Base-by-base conservation (phyloP, 2,329 filamentous ascomycete genomes). In the Verticillium klebahnii region DNA sequence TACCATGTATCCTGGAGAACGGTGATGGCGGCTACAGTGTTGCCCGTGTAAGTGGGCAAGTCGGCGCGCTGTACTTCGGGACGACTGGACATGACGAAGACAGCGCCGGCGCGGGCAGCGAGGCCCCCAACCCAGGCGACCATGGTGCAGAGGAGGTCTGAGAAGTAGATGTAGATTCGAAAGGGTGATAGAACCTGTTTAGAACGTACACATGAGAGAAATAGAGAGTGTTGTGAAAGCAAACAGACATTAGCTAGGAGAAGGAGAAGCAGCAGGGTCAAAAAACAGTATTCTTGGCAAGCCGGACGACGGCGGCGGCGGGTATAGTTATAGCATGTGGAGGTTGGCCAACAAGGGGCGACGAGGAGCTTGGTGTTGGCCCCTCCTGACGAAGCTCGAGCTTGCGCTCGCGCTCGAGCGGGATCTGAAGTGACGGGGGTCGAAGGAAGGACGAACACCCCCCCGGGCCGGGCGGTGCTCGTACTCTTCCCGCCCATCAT, bases 1-100 rank as follows among this genome's bases (percentile, higher is more conserved):
- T 91, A 91, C 82, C 85, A 91, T 17, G 72, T 66, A 3, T 66
- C 63, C 67, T 89, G 86, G 1, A 90, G 77, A 6, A 78, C 70
- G 39, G 74, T 65, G 50, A 78, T 75, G 6, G 75, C 74, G 17
- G 66, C 60, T 3, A 69, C 67, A 3, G 78, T 68, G 59, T 75
- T 67, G 15, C 66, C 64, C 11, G 71, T 68, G 67, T 80, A 80
- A 56, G 63, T 37, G 2, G 59, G 32, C 15, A 23, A 55, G 40
- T 65, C 63, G 52, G 64, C 61, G 34, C 63, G 57, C 23, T 63
- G 54, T 19, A 55, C 25, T 32, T 64, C 55, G 25, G 64, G 64
- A n/a, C 58, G 62, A 55, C 57, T 59, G 17, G 64, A 65, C 57
- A 64, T 64, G 59, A 65, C 25, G 45, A 65, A 65, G 54, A 61